Base-by-base conservation (phyloP, 1,139 yeast genomes). In the Kurtzmaniella natalensis region DNA sequence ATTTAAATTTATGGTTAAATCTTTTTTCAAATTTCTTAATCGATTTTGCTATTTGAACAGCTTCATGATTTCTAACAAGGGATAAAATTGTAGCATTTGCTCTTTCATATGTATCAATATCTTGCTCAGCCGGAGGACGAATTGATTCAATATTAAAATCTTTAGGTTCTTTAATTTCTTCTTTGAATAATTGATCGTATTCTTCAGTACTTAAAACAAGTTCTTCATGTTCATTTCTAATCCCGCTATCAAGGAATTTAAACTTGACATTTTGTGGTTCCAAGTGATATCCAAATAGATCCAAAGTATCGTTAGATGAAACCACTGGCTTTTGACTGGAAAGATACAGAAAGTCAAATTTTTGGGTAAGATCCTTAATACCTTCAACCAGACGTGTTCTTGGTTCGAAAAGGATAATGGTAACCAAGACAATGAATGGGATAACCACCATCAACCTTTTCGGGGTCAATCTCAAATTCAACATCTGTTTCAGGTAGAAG, bases 31-130 rank as follows among this genome's bases (percentile, higher is more conserved):
- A 70, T 44, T 70, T 71, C 32, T 53, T 50, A 36, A 86, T 76
- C 2, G 94, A 72, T 9, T 48, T 46, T 0, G 73, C 53, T 11
- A 85, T 68, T 1, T 58, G 68, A 0, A 46, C 47, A 13, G 70
- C 51, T 49, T 86, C 95, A 5, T 69, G 48, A 50, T 84, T 83
- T 37, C 88, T 61, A 8, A 82, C 94, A 37, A 86, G 59, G 2
- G 88, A 76, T 16, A 83, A 53, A 30, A 86, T 69, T 0, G 95
- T 82, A 2, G 95, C 95, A 47, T 77, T 81, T 11, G 83, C 89
- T 14, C 62, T 53, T 20, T 61, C 45, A 42, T 74, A 78, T 2
- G 37, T 39, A 3, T 46, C 46, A 5, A 46, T 21, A 7, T 51
- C 46, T 4, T 45, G 46, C 5, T 20, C 28, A 2, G 50, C 42